Evolutionary conservation across 148 eudicot species (phyloP), one percentile per base, ranked within the genome.

Genomic region (Chenopodium berlandieri): DNA sequence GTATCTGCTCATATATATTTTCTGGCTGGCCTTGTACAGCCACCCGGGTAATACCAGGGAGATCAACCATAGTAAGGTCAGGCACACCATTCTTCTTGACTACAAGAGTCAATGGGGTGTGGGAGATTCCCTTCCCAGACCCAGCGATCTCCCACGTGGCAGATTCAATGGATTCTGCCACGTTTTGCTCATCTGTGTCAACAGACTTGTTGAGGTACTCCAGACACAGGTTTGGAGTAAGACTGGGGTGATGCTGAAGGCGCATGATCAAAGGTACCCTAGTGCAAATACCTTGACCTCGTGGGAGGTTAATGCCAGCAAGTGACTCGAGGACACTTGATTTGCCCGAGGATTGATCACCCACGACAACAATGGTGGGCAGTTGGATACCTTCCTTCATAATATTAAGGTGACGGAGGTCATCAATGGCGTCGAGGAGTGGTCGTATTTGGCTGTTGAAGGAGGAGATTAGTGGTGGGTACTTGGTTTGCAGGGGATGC

Each of bases 51-150:
- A 84, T 84, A 1, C 87, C 87, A 25, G 86, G 86, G 19, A 84
- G 81, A 67, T 89, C 90, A 23, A 88, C 87, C 90, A 88, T 88
- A 3, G 88, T 88, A 54, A 88, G 84, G 73, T 88, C 90, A 0
- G 90, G 90, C 20, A 89, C 88, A 13, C 89, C 87, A 54, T 81
- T 22, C 14, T 81, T 85, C 76, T 73, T 72, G 0, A 81, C 87
- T 5, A 66, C 63, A 1, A 85, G 84, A 6, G 78, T 81, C 5
- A 85, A 48, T 19, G 83, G 87, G 44, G 65, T 46, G 50, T 81
- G 46, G 4, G 81, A 63, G 12, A 73, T 78, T 9, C 82, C 85
- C 72, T 78, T 79, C 4, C 70, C 70, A 1, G 46, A 40, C 7
- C 87, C 87, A 2, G 85, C 87, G 1, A 85, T 73, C 12, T 85